A percentile compares a stretch with the other conserved stretches of the same genome.
Evolutionary conservation across 257 asterid species (phyloP).

Genomic region (Gardenia jasminoides): DNA sequence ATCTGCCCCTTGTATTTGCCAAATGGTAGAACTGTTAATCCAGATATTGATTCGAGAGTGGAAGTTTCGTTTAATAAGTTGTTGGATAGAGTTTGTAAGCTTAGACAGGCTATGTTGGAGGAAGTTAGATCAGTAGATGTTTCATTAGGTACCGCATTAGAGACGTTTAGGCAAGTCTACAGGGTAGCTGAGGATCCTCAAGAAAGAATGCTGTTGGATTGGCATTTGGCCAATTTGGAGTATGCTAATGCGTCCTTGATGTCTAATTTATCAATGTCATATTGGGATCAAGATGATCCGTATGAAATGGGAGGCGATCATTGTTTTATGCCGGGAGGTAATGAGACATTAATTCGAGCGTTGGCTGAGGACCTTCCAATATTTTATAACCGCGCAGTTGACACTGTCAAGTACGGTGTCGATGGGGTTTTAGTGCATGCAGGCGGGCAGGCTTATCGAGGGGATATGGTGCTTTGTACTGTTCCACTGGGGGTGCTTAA

Average conservation of each 20-base stretch:
- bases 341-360: slow-evolving; percentile 78
- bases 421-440: slow-evolving; percentile 84
- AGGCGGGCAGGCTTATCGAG: slow-evolving; percentile 69
- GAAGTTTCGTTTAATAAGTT: slow-evolving; percentile 83
- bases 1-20: slow-evolving; percentile 90
- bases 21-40: slow-evolving; percentile 73
- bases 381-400: slow-evolving; percentile 57
- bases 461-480: slow-evolving; percentile 90
- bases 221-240: slow-evolving; percentile 99
- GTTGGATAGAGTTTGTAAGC: slow-evolving; percentile 96
- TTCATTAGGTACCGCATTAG: slow-evolving; percentile 80
- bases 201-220: slow-evolving; percentile 89
- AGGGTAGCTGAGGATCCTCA: slow-evolving; percentile 86
- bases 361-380: slow-evolving; percentile 90
- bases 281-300: slow-evolving; percentile 99
- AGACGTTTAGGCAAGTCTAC: slow-evolving; percentile 78
- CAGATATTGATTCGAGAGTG: slow-evolving; percentile 81
- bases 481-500: slow-evolving; percentile 89
- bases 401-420: slow-evolving; percentile 65
- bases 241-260: slow-evolving; percentile 93
- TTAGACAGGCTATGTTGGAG: slow-evolving; percentile 86
- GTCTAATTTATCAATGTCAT: slow-evolving; percentile 90
- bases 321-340: slow-evolving; percentile 97
- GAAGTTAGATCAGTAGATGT: slow-evolving; percentile 79
- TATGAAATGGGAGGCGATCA: slow-evolving; percentile 99